Percentiles rank a stretch among this genome's conserved stretches.
Conservation (phyloP, 768 basidiomycete genomes). For the Termitomyces sp. region DNA sequence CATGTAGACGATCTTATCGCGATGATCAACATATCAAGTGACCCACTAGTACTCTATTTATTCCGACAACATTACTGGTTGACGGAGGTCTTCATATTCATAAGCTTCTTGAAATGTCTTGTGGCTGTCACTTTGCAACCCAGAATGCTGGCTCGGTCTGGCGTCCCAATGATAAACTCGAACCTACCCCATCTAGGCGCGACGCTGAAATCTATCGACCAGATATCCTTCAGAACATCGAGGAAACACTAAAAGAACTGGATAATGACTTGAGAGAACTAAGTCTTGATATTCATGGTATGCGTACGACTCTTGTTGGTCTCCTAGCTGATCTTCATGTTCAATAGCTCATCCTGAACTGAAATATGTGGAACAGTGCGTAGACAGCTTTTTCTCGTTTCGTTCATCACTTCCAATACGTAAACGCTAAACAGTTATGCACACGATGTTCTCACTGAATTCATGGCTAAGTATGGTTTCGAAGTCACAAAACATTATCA, state of each 20-base stretch:
- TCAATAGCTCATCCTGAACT: slow-evolving; percentile 66
- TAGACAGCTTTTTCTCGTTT: neutral
- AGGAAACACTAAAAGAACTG: slow-evolving; percentile 49
- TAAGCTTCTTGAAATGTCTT: slow-evolving; percentile 5
- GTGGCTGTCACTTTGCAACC: slow-evolving; percentile 14
- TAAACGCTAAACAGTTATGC: slow-evolving; percentile 45
- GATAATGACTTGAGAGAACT: slow-evolving; percentile 53
- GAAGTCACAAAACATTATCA: slow-evolving; percentile 57
- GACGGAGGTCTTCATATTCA: neutral
- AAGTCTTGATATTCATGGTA: slow-evolving; percentile 74
- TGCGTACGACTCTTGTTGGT: slow-evolving; percentile 8
- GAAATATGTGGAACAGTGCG: slow-evolving; percentile 63
- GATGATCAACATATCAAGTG: neutral
- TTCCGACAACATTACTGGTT: neutral
- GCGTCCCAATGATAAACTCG: slow-evolving; percentile 36
- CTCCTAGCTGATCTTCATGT: neutral
- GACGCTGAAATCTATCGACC: slow-evolving; percentile 42
- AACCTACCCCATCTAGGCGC: slow-evolving; percentile 30
- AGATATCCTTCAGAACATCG: slow-evolving; percentile 61
- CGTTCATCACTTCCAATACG: neutral
- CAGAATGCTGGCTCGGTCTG: slow-evolving; percentile 29
- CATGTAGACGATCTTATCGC: neutral
- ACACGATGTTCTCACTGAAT: slow-evolving; percentile 65
- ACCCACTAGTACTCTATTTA: neutral
- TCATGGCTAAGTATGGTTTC: slow-evolving; percentile 67